Conservation (phyloP, 2,329 filamentous ascomycete genomes). For the Cordyceps militaris region DNA sequence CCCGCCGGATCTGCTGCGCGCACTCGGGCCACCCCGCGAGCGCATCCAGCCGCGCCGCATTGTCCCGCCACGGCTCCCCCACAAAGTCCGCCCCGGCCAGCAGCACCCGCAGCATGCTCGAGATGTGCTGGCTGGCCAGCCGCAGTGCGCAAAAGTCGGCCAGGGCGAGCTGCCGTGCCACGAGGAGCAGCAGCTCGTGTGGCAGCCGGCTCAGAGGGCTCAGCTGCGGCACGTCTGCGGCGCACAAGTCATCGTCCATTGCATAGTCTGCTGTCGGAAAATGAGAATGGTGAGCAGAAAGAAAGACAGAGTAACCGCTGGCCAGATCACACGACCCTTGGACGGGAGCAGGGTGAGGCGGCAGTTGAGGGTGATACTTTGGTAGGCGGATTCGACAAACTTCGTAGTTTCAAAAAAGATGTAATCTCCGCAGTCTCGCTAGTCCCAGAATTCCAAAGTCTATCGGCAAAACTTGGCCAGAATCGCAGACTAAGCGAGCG, state of each 20-base stretch:
- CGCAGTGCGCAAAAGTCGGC: slow-evolving; percentile 35
- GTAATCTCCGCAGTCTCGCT: no score
- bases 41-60: slow-evolving; percentile 36
- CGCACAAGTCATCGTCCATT: neutral
- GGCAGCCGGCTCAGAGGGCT: slow-evolving; percentile 22
- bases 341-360: no score
- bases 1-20: slow-evolving; percentile 29
- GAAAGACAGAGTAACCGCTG: neutral
- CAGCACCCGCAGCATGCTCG: slow-evolving; percentile 36
- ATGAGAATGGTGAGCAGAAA: neutral
- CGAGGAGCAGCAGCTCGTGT: slow-evolving; percentile 34
- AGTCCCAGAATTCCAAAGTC: no score
- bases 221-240: neutral
- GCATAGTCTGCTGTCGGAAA: neutral
- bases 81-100: slow-evolving; percentile 35
- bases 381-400: no score
- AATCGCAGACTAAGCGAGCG: no score
- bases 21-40: slow-evolving; percentile 38
- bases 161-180: slow-evolving; percentile 35
- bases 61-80: slow-evolving; percentile 37
- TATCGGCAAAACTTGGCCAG: no score
- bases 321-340: neutral
- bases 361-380: no score
- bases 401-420: no score
- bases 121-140: slow-evolving; percentile 30